Evolutionary conservation across 352 stramenopile species (phyloP), one percentile per base, ranked within the genome.

Genomic region (Phytopythium vexans): DNA sequence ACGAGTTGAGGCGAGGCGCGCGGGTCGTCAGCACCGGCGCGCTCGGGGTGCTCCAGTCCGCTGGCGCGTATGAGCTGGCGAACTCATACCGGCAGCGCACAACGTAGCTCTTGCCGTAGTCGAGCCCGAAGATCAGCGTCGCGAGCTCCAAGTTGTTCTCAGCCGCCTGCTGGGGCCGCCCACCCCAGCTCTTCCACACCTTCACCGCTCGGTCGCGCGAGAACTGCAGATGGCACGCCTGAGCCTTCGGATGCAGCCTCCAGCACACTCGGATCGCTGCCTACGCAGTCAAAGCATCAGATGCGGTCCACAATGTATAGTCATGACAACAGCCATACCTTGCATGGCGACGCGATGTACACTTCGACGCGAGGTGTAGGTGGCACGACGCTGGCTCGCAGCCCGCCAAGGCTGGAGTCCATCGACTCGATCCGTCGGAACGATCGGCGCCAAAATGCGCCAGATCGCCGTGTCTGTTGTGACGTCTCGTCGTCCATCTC

Each of bases 111-210:
- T 92, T 92, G 32, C 68, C 72, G 36, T 71, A 82, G 54, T 92
- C 81, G 11, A 92, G 77, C 0, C 81, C 81, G 45, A 74, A 82
- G 37, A 92, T 77, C 16, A 77, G 73, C 38, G 81, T 85, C 6
- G 74, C 58, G 11, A 92, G 61, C 58, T 89, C 78, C 35, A 79
- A 43, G 40, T 70, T 65, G 47, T 68, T 82, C 12, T 81, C 71
- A 33, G 58, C 61, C 7, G 74, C 74, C 42, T 64, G 68, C 42
- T 65, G 66, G 16, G 74, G 64, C 21, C 74, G 66, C 0, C 77
- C 81, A 0, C 72, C 69, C 81, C 81, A 92, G 52, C 70, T 92
- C 50, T 87, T 88, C 81, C 81, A 92, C 33, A 92, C 81, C 45
- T 80, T 85, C 70, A 92, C 79, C 3, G 81, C 74, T 41, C 81